A percentile compares a stretch with the other conserved stretches of the same genome.
Conservation (phyloP, 2,329 filamentous ascomycete species). For the Colletotrichum noveboracense region DNA sequence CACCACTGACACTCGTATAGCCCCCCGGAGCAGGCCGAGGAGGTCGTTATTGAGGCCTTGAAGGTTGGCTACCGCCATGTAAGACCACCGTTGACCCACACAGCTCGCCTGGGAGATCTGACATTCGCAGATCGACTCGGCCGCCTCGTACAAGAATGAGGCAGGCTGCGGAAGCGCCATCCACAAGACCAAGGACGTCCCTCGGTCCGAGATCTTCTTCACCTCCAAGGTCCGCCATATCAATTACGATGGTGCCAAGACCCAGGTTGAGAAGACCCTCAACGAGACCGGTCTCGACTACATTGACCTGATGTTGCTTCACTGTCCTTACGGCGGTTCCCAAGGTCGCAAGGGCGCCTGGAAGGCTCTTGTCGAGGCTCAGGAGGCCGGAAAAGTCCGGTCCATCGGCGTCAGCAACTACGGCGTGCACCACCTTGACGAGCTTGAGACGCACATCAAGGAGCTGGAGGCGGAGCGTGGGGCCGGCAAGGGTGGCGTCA, state of each 20-base stretch:
- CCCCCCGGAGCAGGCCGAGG: slow-evolving; percentile 39
- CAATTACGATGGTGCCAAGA: slow-evolving; percentile 68
- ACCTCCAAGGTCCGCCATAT: slow-evolving; percentile 56
- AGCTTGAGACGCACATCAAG: slow-evolving; percentile 62
- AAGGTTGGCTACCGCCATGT: slow-evolving; percentile 60
- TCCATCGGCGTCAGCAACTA: slow-evolving; percentile 71
- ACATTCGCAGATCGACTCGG: slow-evolving; percentile 54
- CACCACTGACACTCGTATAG: slow-evolving; percentile 22
- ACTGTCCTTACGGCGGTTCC: slow-evolving; percentile 64
- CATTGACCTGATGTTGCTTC: slow-evolving; percentile 70
- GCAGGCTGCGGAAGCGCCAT: slow-evolving; percentile 52
- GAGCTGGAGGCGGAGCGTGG: slow-evolving; percentile 67
- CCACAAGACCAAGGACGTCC: slow-evolving; percentile 40
- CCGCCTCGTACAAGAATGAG: slow-evolving; percentile 57
- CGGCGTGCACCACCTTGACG: slow-evolving; percentile 66
- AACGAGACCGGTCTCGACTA: slow-evolving; percentile 67
- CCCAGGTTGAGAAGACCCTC: slow-evolving; percentile 68
- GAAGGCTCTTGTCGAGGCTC: slow-evolving; percentile 67
- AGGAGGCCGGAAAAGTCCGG: slow-evolving; percentile 65
- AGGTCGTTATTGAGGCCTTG: slow-evolving; percentile 50
- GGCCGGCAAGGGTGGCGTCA: slow-evolving; percentile 70
- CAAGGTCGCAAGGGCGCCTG: slow-evolving; percentile 63
- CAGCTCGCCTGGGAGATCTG: neutral
- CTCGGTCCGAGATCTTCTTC: slow-evolving; percentile 58
- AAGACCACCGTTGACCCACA: slow-evolving; percentile 14